A percentile compares a stretch with the other conserved stretches of the same genome.
Evolutionary conservation across 805 yeast species (phyloP).

Genomic region (Candida chilensis): DNA sequence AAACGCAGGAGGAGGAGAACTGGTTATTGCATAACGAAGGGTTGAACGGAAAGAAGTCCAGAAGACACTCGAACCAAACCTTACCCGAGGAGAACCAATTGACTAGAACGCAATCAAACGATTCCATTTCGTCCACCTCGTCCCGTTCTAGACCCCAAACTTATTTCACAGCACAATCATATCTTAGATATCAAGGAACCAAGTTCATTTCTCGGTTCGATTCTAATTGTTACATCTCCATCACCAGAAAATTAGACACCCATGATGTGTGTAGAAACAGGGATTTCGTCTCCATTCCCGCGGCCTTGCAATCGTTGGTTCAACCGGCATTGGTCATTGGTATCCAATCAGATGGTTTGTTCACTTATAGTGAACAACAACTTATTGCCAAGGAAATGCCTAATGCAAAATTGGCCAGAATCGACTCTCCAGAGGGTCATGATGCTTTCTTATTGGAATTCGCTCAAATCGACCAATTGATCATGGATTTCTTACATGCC

Average conservation of each 20-base stretch:
- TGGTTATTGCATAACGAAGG: conserved; percentile 92
- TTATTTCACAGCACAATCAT: conserved; percentile 91
- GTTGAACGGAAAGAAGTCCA: conserved; percentile 12
- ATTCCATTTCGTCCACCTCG: too few species aligned
- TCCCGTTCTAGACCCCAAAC: conserved; percentile 37
- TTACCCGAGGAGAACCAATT: too few species aligned
- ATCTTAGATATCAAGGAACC: conserved; percentile 87
- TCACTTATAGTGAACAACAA: conserved; percentile 88
- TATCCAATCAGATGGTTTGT: conserved; percentile 84
- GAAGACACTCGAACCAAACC: too few species aligned
- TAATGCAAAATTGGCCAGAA: conserved; percentile 54
- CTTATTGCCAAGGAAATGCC: conserved; percentile 70
- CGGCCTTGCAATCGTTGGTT: conserved; percentile 47
- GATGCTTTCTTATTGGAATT: conserved; percentile 94
- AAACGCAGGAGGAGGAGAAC: conserved; percentile 55
- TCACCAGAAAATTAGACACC: conserved; percentile 88
- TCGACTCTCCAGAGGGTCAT: conserved; percentile 93
- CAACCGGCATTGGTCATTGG: conserved; percentile 86
- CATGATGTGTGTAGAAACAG: conserved; percentile 56
- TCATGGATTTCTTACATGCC: conserved; percentile 54
- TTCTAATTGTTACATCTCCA: conserved; percentile 93
- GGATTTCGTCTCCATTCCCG: conserved; percentile 5
- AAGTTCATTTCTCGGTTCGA: conserved; percentile 88
- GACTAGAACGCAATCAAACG: conserved; percentile 9
- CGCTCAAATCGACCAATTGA: conserved; percentile 63